A percentile compares a stretch with the other conserved stretches of the same genome.
Evolutionary conservation across 768 basidiomycete genomes (phyloP).

Genomic region (Sarcodon sp.): DNA sequence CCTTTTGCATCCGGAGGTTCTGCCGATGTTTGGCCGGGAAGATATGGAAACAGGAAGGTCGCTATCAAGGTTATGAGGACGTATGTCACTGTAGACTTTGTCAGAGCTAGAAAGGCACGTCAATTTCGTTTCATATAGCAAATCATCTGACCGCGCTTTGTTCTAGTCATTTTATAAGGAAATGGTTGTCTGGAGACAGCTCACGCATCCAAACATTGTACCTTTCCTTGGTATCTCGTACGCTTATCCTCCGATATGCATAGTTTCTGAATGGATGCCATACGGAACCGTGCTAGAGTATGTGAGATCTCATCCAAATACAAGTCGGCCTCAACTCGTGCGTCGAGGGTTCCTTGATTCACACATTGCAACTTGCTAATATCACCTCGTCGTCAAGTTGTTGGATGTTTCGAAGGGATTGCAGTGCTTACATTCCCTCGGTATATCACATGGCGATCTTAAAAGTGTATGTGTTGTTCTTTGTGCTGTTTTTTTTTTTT

Average conservation of each 20-base stretch:
- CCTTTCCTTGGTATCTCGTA: slow-evolving; percentile 1
- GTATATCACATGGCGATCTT: slow-evolving; percentile 1
- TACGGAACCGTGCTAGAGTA: slow-evolving; percentile 2
- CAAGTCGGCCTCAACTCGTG: slow-evolving; percentile 1
- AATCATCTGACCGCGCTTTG: background rate
- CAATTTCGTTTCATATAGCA: no score
- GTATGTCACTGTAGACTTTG: background rate
- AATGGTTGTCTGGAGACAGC: background rate
- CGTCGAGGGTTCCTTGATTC: background rate
- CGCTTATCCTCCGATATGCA: background rate
- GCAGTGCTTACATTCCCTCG: background rate
- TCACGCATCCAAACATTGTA: background rate
- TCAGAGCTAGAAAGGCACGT: background rate
- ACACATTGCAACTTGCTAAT: background rate
- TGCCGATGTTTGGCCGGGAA: slow-evolving; percentile 2
- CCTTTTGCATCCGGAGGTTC: background rate
- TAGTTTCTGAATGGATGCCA: slow-evolving; percentile 5
- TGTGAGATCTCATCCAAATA: slow-evolving; percentile 1
- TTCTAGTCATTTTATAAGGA: background rate
- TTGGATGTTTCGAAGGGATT: background rate
- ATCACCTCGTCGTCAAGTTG: background rate
- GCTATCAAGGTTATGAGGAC: background rate
- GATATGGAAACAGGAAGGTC: background rate
- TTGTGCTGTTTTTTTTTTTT: background rate
- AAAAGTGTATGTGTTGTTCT: slow-evolving; percentile 1